These are phyloP conservation scores for Kwoniella newhampshirensis DNA, from an alignment of 768 basidiomycete genomes.

Conservation along the genomic window DNA sequence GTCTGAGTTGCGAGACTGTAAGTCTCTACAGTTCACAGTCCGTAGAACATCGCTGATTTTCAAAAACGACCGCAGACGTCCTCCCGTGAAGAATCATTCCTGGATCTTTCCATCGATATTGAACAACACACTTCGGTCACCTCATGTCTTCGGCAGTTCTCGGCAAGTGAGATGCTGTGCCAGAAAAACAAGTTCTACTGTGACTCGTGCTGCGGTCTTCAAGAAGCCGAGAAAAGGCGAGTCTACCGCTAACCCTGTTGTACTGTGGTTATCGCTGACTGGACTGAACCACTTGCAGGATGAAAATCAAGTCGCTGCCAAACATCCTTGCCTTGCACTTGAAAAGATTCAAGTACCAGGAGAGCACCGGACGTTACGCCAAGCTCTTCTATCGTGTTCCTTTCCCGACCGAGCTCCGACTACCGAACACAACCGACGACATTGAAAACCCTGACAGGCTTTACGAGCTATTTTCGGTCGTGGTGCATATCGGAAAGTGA, in stretches of 20 bases:
- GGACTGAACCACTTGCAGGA: slow-evolving; percentile 59
- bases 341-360: slow-evolving; percentile 98
- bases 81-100: slow-evolving; percentile 90
- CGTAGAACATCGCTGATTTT: slow-evolving; percentile 12
- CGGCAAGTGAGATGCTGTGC: slow-evolving; percentile 96
- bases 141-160: slow-evolving; percentile 92
- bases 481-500: slow-evolving; percentile 98
- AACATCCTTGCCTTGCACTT: slow-evolving; percentile 93
- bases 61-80: slow-evolving; percentile 63
- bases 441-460: slow-evolving; percentile 84
- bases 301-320: slow-evolving; percentile 97
- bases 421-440: slow-evolving; percentile 97
- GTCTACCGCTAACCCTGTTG: slow-evolving; percentile 32
- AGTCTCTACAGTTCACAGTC: slow-evolving; percentile 39
- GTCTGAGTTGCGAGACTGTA: slow-evolving; percentile 96
- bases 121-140: slow-evolving; percentile 97
- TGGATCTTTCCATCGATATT: slow-evolving; percentile 98
- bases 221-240: slow-evolving; percentile 96
- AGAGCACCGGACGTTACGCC: slow-evolving; percentile 82
- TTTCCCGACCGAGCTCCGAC: slow-evolving; percentile 87
- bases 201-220: slow-evolving; percentile 91
- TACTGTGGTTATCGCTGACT: neutral
- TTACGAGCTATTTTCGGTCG: slow-evolving; percentile 92
- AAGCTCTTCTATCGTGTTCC: slow-evolving; percentile 96
- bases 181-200: slow-evolving; percentile 99